phyloP scores from a whole-genome alignment of 1,284 basidiomycete species.

The Malassezia caprae region DNA sequence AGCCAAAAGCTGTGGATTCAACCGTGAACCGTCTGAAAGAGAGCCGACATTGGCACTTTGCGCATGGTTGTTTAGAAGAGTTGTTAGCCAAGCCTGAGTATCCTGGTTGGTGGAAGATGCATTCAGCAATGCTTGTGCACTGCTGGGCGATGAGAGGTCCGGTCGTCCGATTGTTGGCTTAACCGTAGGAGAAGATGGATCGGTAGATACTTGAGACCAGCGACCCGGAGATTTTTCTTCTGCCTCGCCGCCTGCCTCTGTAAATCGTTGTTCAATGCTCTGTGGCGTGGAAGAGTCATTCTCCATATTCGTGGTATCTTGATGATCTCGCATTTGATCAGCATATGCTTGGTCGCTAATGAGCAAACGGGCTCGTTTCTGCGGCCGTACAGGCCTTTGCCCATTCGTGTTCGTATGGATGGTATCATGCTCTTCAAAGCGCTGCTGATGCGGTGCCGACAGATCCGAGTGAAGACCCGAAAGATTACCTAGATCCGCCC shows the following conservation, averaged over 20 bases:
- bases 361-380: slow-evolving; percentile 12
- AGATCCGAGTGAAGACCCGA: neutral
- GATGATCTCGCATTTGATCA: slow-evolving; percentile 1
- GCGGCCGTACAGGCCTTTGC: slow-evolving; percentile 1
- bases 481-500: neutral
- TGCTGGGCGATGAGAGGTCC: neutral
- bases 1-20: neutral
- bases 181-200: neutral
- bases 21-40: neutral
- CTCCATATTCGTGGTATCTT: slow-evolving; percentile 1
- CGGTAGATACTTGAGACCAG: neutral
- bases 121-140: neutral
- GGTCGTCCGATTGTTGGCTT: neutral
- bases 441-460: neutral
- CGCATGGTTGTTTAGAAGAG: neutral
- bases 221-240: neutral
- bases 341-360: slow-evolving; percentile 12
- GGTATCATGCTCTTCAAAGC: neutral
- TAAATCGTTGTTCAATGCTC: neutral
- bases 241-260: neutral
- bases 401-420: neutral
- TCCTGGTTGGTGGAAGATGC: neutral
- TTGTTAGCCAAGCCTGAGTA: neutral
- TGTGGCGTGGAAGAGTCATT: neutral
- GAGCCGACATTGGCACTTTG: neutral